Percentiles rank a stretch among this genome's conserved stretches.
Conservation (phyloP, 148 eudicot species). For the Cornus kousa region DNA sequence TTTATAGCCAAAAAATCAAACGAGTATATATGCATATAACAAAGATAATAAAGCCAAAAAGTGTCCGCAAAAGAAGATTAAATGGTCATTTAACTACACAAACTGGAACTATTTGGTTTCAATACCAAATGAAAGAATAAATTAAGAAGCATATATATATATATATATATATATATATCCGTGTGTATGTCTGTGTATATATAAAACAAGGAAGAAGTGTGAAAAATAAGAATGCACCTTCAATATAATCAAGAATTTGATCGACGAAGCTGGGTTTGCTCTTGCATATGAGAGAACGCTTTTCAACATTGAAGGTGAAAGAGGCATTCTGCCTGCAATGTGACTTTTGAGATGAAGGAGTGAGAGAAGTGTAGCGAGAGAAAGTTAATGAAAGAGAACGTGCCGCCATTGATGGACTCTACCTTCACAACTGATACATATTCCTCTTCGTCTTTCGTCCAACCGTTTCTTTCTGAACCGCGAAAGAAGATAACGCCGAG, state of each 20-base stretch:
- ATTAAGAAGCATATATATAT: too few species aligned
- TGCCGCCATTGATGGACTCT: slow-evolving; percentile 15
- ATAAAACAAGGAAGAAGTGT: neutral
- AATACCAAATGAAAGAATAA: too few species aligned
- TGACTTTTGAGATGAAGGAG: neutral
- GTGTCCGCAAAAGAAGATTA: too few species aligned
- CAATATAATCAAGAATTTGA: slow-evolving; percentile 94
- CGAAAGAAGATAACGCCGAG: neutral
- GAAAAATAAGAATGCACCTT: slow-evolving; percentile 47
- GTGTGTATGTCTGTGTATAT: too few species aligned
- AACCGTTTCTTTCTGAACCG: neutral
- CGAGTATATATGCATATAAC: too few species aligned
- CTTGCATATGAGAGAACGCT: slow-evolving; percentile 32
- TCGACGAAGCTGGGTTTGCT: slow-evolving; percentile 71
- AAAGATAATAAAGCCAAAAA: too few species aligned
- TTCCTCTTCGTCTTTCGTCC: neutral
- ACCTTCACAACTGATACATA: too few species aligned
- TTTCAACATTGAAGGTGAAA: neutral
- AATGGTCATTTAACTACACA: too few species aligned
- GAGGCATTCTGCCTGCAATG: neutral
- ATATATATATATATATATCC: too few species aligned
- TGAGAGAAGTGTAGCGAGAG: slow-evolving; percentile 12
- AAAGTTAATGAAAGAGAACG: slow-evolving; percentile 15
- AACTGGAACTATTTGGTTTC: too few species aligned
- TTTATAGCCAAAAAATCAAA: too few species aligned